Percentiles rank a stretch among this genome's conserved stretches.
phyloP scores from a whole-genome alignment of 495 filamentous ascomycete genomes.

The Aspergillus carlsbadensis region DNA sequence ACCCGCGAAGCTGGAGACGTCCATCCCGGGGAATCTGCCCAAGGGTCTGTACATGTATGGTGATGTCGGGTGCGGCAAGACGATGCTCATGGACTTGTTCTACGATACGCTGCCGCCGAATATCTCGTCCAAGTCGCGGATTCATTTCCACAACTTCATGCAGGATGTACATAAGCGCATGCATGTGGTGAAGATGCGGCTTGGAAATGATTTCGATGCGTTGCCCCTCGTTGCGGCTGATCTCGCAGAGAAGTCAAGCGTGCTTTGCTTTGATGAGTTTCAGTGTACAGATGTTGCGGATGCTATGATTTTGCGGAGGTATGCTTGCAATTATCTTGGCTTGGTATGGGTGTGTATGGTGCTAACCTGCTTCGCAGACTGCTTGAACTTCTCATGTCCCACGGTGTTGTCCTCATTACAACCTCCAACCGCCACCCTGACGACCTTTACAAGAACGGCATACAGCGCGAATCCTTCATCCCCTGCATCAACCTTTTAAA shows the following conservation, averaged over 20 bases:
- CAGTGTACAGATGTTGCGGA: conserved; percentile 98
- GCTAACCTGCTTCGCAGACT: conserved; percentile 49
- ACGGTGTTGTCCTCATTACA: conserved; percentile 93
- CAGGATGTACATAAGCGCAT: conserved; percentile 93
- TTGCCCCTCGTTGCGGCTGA: conserved; percentile 91
- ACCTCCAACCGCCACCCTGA: conserved; percentile 96
- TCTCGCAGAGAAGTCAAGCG: conserved; percentile 79
- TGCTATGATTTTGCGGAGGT: conserved; percentile 92
- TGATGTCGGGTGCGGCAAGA: conserved; percentile 97
- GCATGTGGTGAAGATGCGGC: conserved; percentile 82
- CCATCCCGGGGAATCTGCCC: conserved; percentile 72
- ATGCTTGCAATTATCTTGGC: conserved; percentile 4
- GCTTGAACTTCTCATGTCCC: conserved; percentile 85
- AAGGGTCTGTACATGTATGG: conserved; percentile 94
- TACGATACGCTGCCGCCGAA: conserved; percentile 85
- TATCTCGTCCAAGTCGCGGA: conserved; percentile 83
- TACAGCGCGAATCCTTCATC: conserved; percentile 92
- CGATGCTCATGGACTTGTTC: conserved; percentile 99
- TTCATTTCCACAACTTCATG: conserved; percentile 99
- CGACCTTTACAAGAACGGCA: conserved; percentile 96
- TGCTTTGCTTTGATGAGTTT: conserved; percentile 98
- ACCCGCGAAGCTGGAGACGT: conserved; percentile 31
- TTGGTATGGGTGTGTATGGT: neutral
- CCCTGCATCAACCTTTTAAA: conserved; percentile 93
- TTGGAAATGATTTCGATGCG: conserved; percentile 89